Percentiles rank a stretch among this genome's conserved stretches.
These are phyloP conservation scores for Moringa oleifera DNA, from an alignment of 345 rosid genomes.

Conservation along the genomic window DNA sequence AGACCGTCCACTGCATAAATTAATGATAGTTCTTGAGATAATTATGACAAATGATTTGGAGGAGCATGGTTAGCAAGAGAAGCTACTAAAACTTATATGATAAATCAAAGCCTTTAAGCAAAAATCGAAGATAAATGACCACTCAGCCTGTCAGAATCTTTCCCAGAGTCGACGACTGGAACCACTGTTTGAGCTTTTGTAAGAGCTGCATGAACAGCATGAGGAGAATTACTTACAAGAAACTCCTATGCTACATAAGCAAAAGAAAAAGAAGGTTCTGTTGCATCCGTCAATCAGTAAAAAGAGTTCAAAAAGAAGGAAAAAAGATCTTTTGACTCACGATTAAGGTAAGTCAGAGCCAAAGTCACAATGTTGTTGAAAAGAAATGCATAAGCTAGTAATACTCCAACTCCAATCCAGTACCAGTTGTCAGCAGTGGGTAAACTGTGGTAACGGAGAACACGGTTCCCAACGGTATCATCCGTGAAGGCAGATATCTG, in stretches of 20 bases:
- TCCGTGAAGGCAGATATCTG: slow-evolving; percentile 58
- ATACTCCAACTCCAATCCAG: slow-evolving; percentile 76
- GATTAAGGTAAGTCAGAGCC: slow-evolving; percentile 71
- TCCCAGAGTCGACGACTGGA: slow-evolving; percentile 35
- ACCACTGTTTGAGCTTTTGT: slow-evolving; percentile 38
- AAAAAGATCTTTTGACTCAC: slow-evolving; percentile 33
- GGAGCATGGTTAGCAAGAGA: not conserved
- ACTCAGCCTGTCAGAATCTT: slow-evolving; percentile 2
- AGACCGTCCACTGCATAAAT: not conserved
- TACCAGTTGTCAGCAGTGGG: slow-evolving; percentile 58
- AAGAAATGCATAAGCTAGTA: slow-evolving; percentile 50
- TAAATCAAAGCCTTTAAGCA: not conserved
- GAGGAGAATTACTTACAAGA: not conserved
- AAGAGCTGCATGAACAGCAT: slow-evolving; percentile 47
- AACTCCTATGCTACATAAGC: not conserved
- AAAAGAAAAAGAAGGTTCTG: not conserved
- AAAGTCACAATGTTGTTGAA: slow-evolving; percentile 67
- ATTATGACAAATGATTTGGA: not conserved
- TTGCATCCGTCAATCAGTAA: not conserved
- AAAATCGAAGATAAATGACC: not conserved
- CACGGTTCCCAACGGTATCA: slow-evolving; percentile 50
- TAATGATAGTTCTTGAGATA: not conserved
- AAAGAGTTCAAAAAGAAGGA: too few relatives aligned
- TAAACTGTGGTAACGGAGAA: slow-evolving; percentile 48
- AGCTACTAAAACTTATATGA: not conserved